phyloP scores from a whole-genome alignment of 768 basidiomycete genomes.

The Termitomyces sp. region DNA sequence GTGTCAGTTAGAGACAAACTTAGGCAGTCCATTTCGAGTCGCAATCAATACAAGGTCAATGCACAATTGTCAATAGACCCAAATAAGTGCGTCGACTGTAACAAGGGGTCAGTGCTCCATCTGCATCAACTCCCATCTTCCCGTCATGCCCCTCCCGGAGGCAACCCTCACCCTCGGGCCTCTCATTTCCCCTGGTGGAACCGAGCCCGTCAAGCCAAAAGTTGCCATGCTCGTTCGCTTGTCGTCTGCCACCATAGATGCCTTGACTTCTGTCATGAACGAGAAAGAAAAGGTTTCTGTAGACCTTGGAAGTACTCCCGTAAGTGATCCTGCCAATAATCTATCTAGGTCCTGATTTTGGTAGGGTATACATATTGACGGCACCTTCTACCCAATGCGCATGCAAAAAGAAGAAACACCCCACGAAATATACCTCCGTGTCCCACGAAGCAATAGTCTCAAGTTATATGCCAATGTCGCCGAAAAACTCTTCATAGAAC shows the following conservation, averaged over 20 bases:
- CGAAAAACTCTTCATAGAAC: constrained; percentile 67
- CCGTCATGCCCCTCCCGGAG: constrained; percentile 65
- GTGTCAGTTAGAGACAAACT: not conserved
- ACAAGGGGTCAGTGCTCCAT: not conserved
- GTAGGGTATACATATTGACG: constrained; percentile 65
- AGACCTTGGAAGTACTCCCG: constrained; percentile 56
- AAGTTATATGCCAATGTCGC: constrained; percentile 70
- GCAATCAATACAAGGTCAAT: constrained; percentile 1
- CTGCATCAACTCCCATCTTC: not conserved
- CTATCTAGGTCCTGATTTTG: constrained; percentile 1
- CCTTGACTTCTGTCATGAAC: constrained; percentile 40
- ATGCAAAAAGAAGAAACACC: constrained; percentile 45
- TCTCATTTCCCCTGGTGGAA: constrained; percentile 48
- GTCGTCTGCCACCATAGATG: constrained; percentile 67
- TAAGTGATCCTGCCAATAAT: constrained; percentile 23
- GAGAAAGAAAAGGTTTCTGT: constrained; percentile 45
- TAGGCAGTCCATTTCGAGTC: not conserved
- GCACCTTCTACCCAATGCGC: constrained; percentile 56
- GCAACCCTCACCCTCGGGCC: constrained; percentile 54
- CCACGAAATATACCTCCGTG: constrained; percentile 72
- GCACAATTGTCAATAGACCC: constrained; percentile 7
- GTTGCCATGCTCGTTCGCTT: constrained; percentile 73
- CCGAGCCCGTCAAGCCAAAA: constrained; percentile 56
- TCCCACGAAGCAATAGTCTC: constrained; percentile 31
- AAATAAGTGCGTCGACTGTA: constrained; percentile 5